Evolutionary conservation across 371 early-diverging fungal species (phyloP).

Genomic region (Nosema muscidifuracis): DNA sequence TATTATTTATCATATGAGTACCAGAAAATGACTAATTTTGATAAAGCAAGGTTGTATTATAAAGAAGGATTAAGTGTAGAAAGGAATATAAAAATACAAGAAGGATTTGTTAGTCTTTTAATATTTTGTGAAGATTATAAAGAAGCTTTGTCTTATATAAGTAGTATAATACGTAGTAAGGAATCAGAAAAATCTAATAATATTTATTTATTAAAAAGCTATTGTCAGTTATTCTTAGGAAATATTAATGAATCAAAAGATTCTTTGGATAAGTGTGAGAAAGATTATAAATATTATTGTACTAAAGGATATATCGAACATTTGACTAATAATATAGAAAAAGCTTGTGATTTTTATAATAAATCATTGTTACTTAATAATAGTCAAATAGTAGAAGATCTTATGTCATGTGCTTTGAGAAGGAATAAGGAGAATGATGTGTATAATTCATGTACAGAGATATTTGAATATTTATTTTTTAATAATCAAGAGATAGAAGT

Average conservation of each 20-base stretch:
- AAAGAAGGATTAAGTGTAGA: constrained; percentile 26
- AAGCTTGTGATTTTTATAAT: constrained; percentile 40
- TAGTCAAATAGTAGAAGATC: constrained; percentile 23
- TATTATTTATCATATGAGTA: constrained; percentile 51
- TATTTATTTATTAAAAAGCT: constrained; percentile 33
- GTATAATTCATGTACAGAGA: constrained; percentile 6
- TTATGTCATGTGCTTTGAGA: background rate
- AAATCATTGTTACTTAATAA: constrained; percentile 16
- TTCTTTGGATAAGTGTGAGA: constrained; percentile 16
- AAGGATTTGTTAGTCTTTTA: constrained; percentile 26
- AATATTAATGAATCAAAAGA: constrained; percentile 36
- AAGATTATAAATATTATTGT: constrained; percentile 43
- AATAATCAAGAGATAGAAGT: background rate
- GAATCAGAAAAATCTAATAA: background rate
- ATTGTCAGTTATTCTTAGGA: constrained; percentile 48
- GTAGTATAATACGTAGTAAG: background rate
- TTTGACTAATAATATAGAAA: constrained; percentile 37
- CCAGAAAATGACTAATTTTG: constrained; percentile 42
- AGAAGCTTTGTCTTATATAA: constrained; percentile 26
- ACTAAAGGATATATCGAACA: constrained; percentile 50
- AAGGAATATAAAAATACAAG: background rate
- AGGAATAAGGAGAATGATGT: constrained; percentile 6
- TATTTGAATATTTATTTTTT: constrained; percentile 6
- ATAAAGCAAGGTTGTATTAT: constrained; percentile 44
- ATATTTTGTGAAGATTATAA: constrained; percentile 51